Conservation (phyloP, 306 rosid genomes). For the Citrullus amarus region DNA sequence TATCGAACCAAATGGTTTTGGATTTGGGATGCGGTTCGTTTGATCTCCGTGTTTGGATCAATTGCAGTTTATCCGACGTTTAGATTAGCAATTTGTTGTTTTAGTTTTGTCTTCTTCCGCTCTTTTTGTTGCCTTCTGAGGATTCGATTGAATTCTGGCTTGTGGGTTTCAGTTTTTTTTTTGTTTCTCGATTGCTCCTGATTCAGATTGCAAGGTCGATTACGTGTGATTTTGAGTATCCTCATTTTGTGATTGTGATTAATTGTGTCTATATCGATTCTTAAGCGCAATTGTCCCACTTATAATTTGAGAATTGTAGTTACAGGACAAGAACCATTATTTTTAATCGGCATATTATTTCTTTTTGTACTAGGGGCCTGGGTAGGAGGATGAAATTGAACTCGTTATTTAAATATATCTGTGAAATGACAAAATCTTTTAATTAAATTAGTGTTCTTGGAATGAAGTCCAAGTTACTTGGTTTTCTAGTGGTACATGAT, state of each 20-base stretch:
- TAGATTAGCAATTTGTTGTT: neutral
- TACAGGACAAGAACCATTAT: neutral
- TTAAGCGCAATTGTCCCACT: neutral
- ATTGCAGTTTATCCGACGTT: neutral
- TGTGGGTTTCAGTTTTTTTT: neutral
- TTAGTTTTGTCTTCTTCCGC: neutral
- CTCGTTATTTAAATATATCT: neutral
- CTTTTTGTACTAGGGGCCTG: neutral
- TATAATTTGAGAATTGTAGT: neutral
- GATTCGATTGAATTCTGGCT: neutral
- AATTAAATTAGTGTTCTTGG: neutral
- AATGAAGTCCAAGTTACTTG: neutral
- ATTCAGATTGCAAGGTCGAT: neutral
- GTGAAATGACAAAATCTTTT: neutral
- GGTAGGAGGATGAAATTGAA: neutral
- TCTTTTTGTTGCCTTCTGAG: neutral
- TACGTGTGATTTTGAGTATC: neutral
- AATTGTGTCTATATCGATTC: neutral
- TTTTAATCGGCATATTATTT: too few relatives aligned
- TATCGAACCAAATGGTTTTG: neutral
- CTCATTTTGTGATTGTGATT: neutral
- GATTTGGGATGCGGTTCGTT: slow-evolving; percentile 8
- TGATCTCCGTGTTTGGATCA: slow-evolving; percentile 23
- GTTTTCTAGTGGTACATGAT: neutral
- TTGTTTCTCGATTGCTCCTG: neutral